Conservation (phyloP, 2,329 filamentous ascomycete genomes). For the Colletotrichum karsti region DNA sequence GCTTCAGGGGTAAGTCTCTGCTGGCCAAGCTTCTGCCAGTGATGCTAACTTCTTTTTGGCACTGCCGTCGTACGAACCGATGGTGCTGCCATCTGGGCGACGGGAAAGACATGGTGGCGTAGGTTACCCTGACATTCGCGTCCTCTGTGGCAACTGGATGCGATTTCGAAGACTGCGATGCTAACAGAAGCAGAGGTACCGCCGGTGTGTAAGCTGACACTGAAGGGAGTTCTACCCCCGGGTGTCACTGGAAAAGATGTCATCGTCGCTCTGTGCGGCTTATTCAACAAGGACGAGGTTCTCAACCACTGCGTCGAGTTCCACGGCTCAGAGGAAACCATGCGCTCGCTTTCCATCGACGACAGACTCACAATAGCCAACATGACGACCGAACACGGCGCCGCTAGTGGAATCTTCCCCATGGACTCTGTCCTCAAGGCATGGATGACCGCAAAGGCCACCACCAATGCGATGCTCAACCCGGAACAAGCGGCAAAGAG, state of each 20-base stretch:
- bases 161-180: no score
- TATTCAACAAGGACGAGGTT: constrained; percentile 89
- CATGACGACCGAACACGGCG: constrained; percentile 87
- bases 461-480: constrained; percentile 70
- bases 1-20: neutral
- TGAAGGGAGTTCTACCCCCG: constrained; percentile 77
- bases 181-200: constrained; percentile 65
- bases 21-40: no score
- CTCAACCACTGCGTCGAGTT: constrained; percentile 94
- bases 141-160: no score
- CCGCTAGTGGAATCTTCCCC: constrained; percentile 77
- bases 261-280: constrained; percentile 85
- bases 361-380: constrained; percentile 78
- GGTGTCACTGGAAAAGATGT: constrained; percentile 95
- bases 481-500: constrained; percentile 55
- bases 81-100: constrained; percentile 86
- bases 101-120: constrained; percentile 83
- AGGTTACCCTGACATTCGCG: no score
- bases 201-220: constrained; percentile 80
- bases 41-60: constrained; percentile 62
- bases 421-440: constrained; percentile 76
- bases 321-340: constrained; percentile 79
- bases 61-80: constrained; percentile 84
- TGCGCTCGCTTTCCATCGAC: constrained; percentile 76
- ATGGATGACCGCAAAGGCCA: constrained; percentile 84